Percentiles rank a stretch among this genome's conserved stretches.
phyloP scores from a whole-genome alignment of 768 basidiomycete genomes.

The Mycena amicta region DNA sequence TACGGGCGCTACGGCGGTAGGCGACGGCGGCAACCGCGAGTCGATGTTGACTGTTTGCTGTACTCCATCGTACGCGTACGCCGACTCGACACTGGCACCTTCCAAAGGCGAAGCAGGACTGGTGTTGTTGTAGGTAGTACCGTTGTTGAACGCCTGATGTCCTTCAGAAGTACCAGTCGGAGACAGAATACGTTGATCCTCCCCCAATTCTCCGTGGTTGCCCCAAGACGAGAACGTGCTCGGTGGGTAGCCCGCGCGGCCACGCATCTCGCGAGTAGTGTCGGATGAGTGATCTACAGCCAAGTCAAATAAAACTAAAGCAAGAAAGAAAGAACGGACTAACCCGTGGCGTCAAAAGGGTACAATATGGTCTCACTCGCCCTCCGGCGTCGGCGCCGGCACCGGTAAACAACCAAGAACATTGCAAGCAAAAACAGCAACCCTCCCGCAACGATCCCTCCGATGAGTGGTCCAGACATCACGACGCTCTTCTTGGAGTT shows the following conservation, averaged over 20 bases:
- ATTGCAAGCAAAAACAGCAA: slow-evolving; percentile 4
- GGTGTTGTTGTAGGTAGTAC: too few relatives aligned
- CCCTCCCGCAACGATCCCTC: slow-evolving; percentile 9
- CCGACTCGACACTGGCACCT: too few relatives aligned
- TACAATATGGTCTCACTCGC: slow-evolving; percentile 1
- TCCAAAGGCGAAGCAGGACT: neutral
- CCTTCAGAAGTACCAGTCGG: neutral
- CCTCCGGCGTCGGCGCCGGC: slow-evolving; percentile 5
- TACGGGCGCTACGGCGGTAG: neutral
- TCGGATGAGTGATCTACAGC: neutral
- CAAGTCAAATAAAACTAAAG: neutral
- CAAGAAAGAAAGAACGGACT: neutral
- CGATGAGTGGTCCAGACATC: slow-evolving; percentile 12
- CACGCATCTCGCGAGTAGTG: slow-evolving; percentile 10
- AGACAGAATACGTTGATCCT: neutral
- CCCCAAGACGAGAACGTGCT: slow-evolving; percentile 23
- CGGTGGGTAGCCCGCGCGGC: slow-evolving; percentile 14
- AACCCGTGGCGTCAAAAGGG: slow-evolving; percentile 14
- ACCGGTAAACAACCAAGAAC: slow-evolving; percentile 11
- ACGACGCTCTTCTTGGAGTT: slow-evolving; percentile 6
- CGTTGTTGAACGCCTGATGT: neutral
- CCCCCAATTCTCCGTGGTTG: slow-evolving; percentile 17
- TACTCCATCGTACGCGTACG: neutral
- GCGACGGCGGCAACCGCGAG: neutral
- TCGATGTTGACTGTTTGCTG: neutral